phyloP scores from a whole-genome alignment of 495 filamentous ascomycete species.

The Parachaetomium inaequale region DNA sequence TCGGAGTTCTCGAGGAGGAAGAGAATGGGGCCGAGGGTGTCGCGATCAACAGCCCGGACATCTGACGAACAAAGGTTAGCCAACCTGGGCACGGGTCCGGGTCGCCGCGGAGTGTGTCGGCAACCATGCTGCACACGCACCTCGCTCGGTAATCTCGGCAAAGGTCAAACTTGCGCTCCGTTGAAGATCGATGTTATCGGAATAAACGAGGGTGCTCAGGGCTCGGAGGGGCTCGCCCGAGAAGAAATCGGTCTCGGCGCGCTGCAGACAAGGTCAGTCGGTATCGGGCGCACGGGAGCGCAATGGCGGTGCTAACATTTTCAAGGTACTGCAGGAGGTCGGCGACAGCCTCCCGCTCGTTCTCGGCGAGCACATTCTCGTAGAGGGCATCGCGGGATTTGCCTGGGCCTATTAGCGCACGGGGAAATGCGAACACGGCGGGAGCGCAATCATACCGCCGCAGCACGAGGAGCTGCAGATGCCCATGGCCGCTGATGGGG shows the following conservation, averaged over 20 bases:
- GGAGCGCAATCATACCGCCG: conserved; percentile 30
- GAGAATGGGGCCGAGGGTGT: conserved; percentile 92
- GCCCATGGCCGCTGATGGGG: conserved; percentile 37
- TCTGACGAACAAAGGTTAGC: conserved; percentile 53
- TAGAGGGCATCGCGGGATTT: conserved; percentile 91
- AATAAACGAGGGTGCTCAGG: conserved; percentile 92
- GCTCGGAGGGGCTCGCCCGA: conserved; percentile 92
- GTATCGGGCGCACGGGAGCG: background rate
- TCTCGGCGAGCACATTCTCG: conserved; percentile 92
- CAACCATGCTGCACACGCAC: conserved; percentile 50
- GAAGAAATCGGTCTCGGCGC: conserved; percentile 96
- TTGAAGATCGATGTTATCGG: conserved; percentile 97
- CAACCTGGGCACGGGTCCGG: background rate
- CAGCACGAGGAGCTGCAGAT: conserved; percentile 41
- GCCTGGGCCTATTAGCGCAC: conserved; percentile 45
- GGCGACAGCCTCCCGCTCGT: conserved; percentile 94
- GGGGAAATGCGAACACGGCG: background rate
- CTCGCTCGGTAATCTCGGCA: conserved; percentile 97
- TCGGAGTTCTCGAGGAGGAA: conserved; percentile 92
- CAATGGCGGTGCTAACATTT: conserved; percentile 60
- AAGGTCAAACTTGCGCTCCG: conserved; percentile 97
- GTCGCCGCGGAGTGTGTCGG: background rate
- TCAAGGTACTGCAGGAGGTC: conserved; percentile 93
- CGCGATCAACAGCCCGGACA: conserved; percentile 91
- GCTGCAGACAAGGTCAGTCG: conserved; percentile 49